phyloP scores from a whole-genome alignment of 2,329 filamentous ascomycete genomes.

The Cercospora zeina region DNA sequence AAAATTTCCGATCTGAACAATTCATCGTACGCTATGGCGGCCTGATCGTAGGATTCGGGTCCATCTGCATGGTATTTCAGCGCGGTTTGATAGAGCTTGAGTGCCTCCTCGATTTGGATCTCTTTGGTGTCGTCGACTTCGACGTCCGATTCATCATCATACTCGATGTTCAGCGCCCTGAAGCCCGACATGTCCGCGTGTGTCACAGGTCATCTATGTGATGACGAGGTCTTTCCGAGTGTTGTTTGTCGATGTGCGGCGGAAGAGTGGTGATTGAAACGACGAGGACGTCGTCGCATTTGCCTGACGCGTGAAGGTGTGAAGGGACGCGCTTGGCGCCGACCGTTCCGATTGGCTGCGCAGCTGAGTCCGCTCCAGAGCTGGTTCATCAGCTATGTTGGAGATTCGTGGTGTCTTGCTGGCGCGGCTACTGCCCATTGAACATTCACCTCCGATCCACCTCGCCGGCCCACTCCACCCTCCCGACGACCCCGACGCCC shows the following conservation, averaged over 20 bases:
- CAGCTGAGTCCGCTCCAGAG: neutral
- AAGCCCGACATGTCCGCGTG: slow-evolving; percentile 59
- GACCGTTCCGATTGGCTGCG: neutral
- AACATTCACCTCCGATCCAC: neutral
- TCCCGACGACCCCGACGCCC: neutral
- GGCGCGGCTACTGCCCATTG: neutral
- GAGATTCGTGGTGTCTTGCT: slow-evolving; percentile 19
- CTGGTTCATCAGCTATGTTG: neutral
- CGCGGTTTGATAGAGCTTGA: slow-evolving; percentile 90
- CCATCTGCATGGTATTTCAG: slow-evolving; percentile 90
- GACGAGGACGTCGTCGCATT: neutral
- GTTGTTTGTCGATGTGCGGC: neutral
- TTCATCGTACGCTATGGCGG: slow-evolving; percentile 75
- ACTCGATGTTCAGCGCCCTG: slow-evolving; percentile 88
- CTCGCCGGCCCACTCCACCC: neutral
- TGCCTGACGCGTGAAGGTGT: slow-evolving; percentile 5
- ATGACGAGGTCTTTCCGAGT: neutral
- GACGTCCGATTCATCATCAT: slow-evolving; percentile 84
- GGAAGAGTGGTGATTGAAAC: neutral
- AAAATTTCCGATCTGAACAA: slow-evolving; percentile 94
- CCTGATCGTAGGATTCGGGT: slow-evolving; percentile 70
- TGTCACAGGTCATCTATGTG: neutral
- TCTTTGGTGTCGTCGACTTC: slow-evolving; percentile 95
- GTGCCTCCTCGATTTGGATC: slow-evolving; percentile 92
- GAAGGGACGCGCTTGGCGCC: neutral